A percentile compares a stretch with the other conserved stretches of the same genome.
phyloP scores from a whole-genome alignment of 768 basidiomycete genomes.

The Thelephora aurantiotincta region DNA sequence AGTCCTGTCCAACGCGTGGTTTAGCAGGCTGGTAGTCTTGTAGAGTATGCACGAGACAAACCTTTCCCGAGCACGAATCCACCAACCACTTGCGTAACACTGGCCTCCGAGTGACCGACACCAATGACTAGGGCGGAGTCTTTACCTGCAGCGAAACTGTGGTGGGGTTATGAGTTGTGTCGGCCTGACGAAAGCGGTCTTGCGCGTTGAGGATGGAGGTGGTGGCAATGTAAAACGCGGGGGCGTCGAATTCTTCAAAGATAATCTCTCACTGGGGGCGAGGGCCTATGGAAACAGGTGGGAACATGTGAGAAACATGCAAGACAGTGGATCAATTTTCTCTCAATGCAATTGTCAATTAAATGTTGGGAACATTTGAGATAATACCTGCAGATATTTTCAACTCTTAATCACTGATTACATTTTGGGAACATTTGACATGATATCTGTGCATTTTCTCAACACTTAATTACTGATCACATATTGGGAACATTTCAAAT shows the following conservation, averaged over 20 bases:
- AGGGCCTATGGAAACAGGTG: too few species aligned
- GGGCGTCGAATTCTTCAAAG: slow-evolving; percentile 91
- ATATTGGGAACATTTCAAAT: too few species aligned
- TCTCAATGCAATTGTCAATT: too few species aligned
- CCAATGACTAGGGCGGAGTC: slow-evolving; percentile 96
- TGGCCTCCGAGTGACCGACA: slow-evolving; percentile 78
- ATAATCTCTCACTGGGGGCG: too few species aligned
- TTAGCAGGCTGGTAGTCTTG: background rate
- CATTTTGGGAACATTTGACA: too few species aligned
- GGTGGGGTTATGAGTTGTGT: background rate
- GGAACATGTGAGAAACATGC: too few species aligned
- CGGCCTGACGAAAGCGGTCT: slow-evolving; percentile 13
- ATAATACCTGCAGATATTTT: too few species aligned
- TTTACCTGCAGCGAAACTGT: slow-evolving; percentile 89
- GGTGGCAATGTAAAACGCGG: slow-evolving; percentile 95
- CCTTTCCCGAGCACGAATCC: slow-evolving; percentile 97
- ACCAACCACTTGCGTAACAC: slow-evolving; percentile 91
- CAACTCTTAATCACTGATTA: too few species aligned
- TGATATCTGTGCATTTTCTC: too few species aligned
- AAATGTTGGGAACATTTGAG: too few species aligned
- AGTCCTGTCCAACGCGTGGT: slow-evolving; percentile 43
- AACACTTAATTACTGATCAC: too few species aligned
- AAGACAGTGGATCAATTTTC: too few species aligned
- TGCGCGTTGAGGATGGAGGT: slow-evolving; percentile 89
- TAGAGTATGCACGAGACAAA: slow-evolving; percentile 13